Evolutionary conservation across 257 asterid genomes (phyloP), one percentile per base, ranked within the genome.

Genomic region (Echium plantagineum): DNA sequence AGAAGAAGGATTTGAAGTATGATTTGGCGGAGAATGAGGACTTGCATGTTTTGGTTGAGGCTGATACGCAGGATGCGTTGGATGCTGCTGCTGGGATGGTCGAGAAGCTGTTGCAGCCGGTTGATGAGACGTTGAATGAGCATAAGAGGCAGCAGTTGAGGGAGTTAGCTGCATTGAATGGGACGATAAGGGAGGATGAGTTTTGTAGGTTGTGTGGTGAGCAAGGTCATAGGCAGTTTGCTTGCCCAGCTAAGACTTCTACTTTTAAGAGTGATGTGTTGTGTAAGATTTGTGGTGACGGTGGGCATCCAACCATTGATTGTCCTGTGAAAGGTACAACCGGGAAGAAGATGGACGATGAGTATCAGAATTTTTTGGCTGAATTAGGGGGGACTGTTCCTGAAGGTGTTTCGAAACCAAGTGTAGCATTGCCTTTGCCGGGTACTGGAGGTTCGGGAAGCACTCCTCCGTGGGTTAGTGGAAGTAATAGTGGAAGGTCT

Each of bases 81-180:
- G 67, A 72, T 59, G 72, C 75, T 63, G 75, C 78, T n/a, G 73
- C 55, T 8, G 66, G 15, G 17, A 72, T 76, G 78, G 63, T 76
- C 28, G 77, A 76, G 73, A 76, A 76, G 56, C 48, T 76, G 58
- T 71, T 76, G 35, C 32, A 66, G 62, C 81, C 81, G 12, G 71
- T 76, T 32, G 75, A 63, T 52, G 81, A 76, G 32, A 28, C 55
- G 8, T 24, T 54, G 22, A 76, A 76, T 49, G 62, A 56, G 35
- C 78, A 72, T 67, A 76, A 76, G 64, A 69, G 58, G 24, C 75
- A 69, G 52, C 81, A 72, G 51, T 48, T 76, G 62, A 61, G 7
- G 7, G 76, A 71, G 60, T 73, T 76, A 42, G 78, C 81, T 5
- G 68, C 60, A 49, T 46, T 72, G 69, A 65, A 65, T 57, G 81